Evolutionary conservation across 768 basidiomycete genomes (phyloP).

Genomic region (Piloderma croceum): DNA sequence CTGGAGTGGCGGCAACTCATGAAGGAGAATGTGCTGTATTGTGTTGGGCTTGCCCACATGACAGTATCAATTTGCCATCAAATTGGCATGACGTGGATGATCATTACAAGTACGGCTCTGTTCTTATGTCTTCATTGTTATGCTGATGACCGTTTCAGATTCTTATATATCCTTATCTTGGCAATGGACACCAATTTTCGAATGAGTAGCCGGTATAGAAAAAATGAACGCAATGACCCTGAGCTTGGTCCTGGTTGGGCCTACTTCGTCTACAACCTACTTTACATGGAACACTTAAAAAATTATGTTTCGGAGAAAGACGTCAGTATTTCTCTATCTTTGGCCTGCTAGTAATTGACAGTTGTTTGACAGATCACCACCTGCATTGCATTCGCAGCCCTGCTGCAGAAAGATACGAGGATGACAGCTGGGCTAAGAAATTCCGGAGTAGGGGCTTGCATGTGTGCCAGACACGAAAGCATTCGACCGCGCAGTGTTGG

Average conservation of each 20-base stretch:
- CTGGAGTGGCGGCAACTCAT: neutral
- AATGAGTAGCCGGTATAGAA: neutral
- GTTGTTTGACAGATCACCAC: neutral
- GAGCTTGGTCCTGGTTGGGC: neutral
- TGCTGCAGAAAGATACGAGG: no score
- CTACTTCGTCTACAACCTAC: neutral
- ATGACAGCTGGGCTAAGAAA: no score
- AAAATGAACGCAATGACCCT: neutral
- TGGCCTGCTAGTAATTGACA: neutral
- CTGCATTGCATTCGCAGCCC: neutral
- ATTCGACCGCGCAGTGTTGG: conserved; percentile 22
- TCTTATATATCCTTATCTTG: neutral
- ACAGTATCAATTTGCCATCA: conserved; percentile 4
- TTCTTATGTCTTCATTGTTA: neutral
- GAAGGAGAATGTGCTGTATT: conserved; percentile 2
- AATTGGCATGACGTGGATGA: conserved; percentile 1
- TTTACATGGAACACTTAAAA: neutral
- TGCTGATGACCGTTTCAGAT: neutral
- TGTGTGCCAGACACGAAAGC: no score
- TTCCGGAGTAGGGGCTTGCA: no score
- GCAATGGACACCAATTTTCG: neutral
- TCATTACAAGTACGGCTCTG: neutral
- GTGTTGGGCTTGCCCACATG: conserved; percentile 6
- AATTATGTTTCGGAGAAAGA: neutral
- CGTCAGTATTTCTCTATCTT: neutral